phyloP scores from a whole-genome alignment of 192 early-diverging fungal genomes.

The Chytriomyces confervae region DNA sequence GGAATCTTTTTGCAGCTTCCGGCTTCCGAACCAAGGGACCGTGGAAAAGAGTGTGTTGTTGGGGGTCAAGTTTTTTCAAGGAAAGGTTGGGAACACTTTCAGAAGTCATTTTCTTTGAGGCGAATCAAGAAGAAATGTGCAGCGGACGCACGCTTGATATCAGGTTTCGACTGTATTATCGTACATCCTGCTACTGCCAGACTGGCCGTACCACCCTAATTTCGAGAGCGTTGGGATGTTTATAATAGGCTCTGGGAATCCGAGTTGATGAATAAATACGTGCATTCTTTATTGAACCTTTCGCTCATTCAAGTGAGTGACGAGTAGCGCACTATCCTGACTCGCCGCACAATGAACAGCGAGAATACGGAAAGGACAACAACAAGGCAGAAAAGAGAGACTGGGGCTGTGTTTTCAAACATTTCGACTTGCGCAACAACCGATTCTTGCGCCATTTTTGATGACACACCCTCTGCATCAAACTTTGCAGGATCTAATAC shows the following conservation, averaged over 20 bases:
- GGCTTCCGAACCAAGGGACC: neutral
- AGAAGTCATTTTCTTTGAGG: neutral
- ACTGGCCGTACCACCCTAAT: neutral
- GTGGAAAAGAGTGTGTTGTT: constrained; percentile 11
- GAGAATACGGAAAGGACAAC: no score
- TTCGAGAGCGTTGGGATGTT: neutral
- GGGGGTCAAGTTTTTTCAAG: constrained; percentile 13
- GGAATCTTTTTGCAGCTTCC: constrained; percentile 3
- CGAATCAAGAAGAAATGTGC: neutral
- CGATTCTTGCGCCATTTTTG: no score
- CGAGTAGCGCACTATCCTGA: no score
- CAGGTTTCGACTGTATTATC: neutral
- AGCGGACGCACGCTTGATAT: neutral
- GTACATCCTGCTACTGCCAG: neutral
- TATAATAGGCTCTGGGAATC: neutral
- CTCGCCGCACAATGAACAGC: no score
- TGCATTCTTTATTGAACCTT: no score
- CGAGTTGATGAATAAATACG: neutral
- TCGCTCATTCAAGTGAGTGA: no score
- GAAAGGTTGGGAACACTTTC: neutral
- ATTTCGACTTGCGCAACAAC: no score
- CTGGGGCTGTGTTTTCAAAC: no score
- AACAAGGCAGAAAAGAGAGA: no score
- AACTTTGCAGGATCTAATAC: no score
- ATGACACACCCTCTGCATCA: no score